Base-by-base conservation (phyloP, 768 basidiomycete genomes). In the Mycena galericulata region DNA sequence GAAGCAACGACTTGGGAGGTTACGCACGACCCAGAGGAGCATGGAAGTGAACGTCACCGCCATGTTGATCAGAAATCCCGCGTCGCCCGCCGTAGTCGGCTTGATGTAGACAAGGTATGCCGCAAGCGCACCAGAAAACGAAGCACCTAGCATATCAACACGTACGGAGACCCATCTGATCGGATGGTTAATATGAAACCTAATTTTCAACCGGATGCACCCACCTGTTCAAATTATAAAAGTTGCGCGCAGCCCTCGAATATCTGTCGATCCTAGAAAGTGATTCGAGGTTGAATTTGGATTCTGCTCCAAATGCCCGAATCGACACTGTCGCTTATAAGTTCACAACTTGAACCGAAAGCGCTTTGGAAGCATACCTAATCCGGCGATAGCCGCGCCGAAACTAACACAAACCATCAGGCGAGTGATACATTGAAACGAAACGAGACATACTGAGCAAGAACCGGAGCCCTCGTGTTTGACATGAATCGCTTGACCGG, bases 281-380 rank as follows among this genome's bases (percentile, higher is more conserved):
- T 12, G 82, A 77, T 59, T 83, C 76, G 67, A 24, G 27, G 62
- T 62, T 78, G 77, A 78, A 86, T 29, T 74, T 67, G 18, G 77
- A 74, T 73, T 86, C 78, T 10, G 85, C 85, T 8, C 82, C 81
- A 67, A 84, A 88, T 4, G 87, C 87, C 15, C 87, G 76, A 54
- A 88, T 86, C 9, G 84, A 74, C 15, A 68, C 73, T 72, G 43
- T 24, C 12, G 3, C 36, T 38, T 15, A 56, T 8, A 24, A 22
- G 47, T 41, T 32, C 36, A 12, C 18, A 41, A 4, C 34, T 17
- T 18, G 26, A 26, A 51, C 30, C 1, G 4, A 20, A 11, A 4
- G 34, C 34, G 34, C 14, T 6, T 6, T 29, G 14, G n/a, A 5
- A 2, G 8, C 32, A 24, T n/a, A 69, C 73, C 71, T 38, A 84